These are phyloP conservation scores for Rickenella mellea DNA, from an alignment of 768 basidiomycete species.

Conservation along the genomic window DNA sequence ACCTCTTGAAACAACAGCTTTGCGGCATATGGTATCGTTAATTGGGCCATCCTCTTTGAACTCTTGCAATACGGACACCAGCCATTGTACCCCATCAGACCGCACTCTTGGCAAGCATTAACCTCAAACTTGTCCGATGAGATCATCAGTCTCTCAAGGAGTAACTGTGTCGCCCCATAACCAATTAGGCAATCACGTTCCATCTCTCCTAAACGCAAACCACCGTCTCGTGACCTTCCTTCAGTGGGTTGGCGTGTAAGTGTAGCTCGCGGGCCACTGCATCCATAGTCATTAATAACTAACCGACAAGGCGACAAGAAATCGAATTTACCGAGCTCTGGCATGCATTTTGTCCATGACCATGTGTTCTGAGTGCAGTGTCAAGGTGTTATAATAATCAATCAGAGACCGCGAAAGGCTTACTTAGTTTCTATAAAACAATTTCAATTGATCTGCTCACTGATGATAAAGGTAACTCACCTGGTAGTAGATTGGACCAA, in stretches of 20 bases:
- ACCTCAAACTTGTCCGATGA: conserved; percentile 98
- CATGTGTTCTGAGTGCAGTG: conserved; percentile 69
- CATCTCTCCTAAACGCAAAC: conserved; percentile 96
- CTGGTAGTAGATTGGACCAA: conserved; percentile 98
- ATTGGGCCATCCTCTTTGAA: conserved; percentile 89
- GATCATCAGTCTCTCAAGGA: conserved; percentile 97
- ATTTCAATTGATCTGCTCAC: conserved; percentile 4
- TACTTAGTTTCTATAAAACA: conserved; percentile 78
- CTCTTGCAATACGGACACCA: conserved; percentile 99
- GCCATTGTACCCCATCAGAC: conserved; percentile 87
- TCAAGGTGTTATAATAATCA: neutral
- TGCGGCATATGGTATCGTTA: conserved; percentile 94
- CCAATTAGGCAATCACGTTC: conserved; percentile 98
- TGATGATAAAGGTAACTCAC: conserved; percentile 28
- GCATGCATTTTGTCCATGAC: conserved; percentile 99
- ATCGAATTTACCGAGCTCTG: conserved; percentile 64
- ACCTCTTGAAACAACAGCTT: conserved; percentile 90
- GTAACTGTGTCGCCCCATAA: conserved; percentile 93
- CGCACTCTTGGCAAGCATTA: conserved; percentile 90
- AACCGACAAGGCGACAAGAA: conserved; percentile 1
- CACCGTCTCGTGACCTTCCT: conserved; percentile 95
- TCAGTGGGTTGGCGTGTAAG: conserved; percentile 97
- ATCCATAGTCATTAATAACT: conserved; percentile 4
- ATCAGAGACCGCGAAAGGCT: neutral
- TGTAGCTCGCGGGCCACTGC: conserved; percentile 89